phyloP scores from a whole-genome alignment of 306 rosid genomes.

The Quillaja saponaria region DNA sequence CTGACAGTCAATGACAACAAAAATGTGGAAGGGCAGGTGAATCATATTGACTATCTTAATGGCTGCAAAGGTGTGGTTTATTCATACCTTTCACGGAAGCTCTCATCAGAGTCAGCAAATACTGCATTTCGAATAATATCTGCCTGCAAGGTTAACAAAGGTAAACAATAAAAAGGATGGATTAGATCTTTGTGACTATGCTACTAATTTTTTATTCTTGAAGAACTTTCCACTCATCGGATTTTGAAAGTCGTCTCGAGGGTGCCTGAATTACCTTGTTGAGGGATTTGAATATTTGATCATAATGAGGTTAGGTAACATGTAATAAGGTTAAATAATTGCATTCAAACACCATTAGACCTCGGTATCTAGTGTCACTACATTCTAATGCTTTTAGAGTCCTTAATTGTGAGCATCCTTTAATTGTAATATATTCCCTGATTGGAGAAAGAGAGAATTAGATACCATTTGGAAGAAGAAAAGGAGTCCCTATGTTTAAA shows the following conservation, averaged over 20 bases:
- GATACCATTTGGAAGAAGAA: background rate
- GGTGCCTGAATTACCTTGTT: background rate
- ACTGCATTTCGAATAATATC: constrained; percentile 80
- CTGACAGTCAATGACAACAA: constrained; percentile 53
- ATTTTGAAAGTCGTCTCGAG: background rate
- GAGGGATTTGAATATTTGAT: too few relatives aligned
- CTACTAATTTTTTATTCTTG: constrained; percentile 8
- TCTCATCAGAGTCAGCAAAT: constrained; percentile 63
- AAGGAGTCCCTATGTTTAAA: background rate
- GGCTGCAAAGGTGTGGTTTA: constrained; percentile 95
- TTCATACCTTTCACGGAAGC: constrained; percentile 77
- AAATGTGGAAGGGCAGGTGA: constrained; percentile 51
- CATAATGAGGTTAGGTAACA: too few relatives aligned
- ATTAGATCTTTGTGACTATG: too few relatives aligned
- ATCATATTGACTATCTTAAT: constrained; percentile 63
- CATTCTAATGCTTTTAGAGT: background rate
- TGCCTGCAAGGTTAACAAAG: constrained; percentile 98
- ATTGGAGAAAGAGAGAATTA: background rate
- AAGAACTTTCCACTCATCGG: constrained; percentile 10
- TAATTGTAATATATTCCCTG: constrained; percentile 7
- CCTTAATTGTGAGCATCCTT: constrained; percentile 4
- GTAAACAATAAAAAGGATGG: constrained; percentile 21
- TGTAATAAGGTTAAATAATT: background rate
- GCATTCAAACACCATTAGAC: background rate
- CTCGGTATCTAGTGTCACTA: constrained; percentile 1